Percentiles rank a stretch among this genome's conserved stretches.
Conservation (phyloP, 768 basidiomycete species). For the Leccinum variicolor region DNA sequence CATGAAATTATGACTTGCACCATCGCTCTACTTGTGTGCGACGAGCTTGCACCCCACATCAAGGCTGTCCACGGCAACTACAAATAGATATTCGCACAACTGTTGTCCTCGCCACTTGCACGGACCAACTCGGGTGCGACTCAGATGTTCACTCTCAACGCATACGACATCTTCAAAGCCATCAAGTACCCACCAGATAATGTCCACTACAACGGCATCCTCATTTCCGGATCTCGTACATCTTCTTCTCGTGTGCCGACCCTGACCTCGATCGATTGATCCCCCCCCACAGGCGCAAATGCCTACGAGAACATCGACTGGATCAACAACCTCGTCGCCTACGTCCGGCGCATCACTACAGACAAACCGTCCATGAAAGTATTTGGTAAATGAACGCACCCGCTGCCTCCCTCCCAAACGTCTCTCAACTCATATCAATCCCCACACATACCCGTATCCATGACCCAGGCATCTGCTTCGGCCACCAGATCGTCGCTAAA, state of each 20-base stretch:
- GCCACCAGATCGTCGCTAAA: constrained; percentile 78
- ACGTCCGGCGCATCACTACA: constrained; percentile 46
- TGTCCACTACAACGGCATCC: constrained; percentile 58
- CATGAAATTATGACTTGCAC: too few species aligned
- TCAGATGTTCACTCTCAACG: constrained; percentile 45
- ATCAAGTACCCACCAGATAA: constrained; percentile 55
- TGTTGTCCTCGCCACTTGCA: constrained; percentile 39
- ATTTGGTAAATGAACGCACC: constrained; percentile 45
- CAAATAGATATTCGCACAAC: constrained; percentile 43
- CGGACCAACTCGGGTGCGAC: constrained; percentile 2
- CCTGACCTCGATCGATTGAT: too few species aligned
- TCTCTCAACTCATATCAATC: neutral
- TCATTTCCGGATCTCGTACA: constrained; percentile 87
- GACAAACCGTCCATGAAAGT: constrained; percentile 62
- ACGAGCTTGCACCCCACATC: constrained; percentile 31
- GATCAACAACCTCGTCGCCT: constrained; percentile 68
- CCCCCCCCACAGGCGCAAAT: constrained; percentile 58
- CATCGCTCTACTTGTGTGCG: too few species aligned
- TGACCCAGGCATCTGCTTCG: constrained; percentile 80
- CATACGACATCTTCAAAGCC: constrained; percentile 60
- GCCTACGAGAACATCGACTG: constrained; percentile 77
- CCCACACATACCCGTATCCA: too few species aligned
- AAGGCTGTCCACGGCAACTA: constrained; percentile 42
- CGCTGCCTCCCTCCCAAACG: neutral
- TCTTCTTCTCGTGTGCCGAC: constrained; percentile 12